Percentiles rank a stretch among this genome's conserved stretches.
These are phyloP conservation scores for Reticulascus tulasneorum DNA, from an alignment of 2,329 filamentous ascomycete genomes.

Conservation along the genomic window DNA sequence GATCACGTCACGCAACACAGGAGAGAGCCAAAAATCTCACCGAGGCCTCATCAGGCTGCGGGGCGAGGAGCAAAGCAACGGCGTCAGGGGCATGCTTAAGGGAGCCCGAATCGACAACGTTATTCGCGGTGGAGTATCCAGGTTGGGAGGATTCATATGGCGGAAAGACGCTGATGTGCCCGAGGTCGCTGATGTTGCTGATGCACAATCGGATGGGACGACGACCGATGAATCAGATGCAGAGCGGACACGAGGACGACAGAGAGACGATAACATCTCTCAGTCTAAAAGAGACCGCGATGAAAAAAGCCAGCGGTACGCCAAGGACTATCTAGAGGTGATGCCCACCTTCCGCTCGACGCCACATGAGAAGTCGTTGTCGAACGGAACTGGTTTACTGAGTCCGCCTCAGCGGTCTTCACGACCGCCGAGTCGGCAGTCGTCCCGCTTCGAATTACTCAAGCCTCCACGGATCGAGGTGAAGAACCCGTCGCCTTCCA, in stretches of 20 bases:
- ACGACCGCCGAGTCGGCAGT: conserved; percentile 33
- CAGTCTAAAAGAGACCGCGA: conserved; percentile 25
- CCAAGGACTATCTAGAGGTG: conserved; percentile 45
- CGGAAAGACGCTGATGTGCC: conserved; percentile 40
- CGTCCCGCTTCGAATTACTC: conserved; percentile 42
- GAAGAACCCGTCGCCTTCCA: conserved; percentile 34
- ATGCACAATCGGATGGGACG: conserved; percentile 31
- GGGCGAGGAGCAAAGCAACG: conserved; percentile 44
- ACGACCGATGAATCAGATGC: conserved; percentile 47
- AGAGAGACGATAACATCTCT: conserved; percentile 22
- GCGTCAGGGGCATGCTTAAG: conserved; percentile 73
- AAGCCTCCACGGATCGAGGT: conserved; percentile 48
- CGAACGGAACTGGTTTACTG: background rate
- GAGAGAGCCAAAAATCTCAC: conserved; percentile 45
- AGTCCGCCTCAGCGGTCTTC: conserved; percentile 15
- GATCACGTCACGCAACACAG: conserved; percentile 29
- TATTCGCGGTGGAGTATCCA: conserved; percentile 56
- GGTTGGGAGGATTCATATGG: conserved; percentile 54
- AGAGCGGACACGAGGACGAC: conserved; percentile 36
- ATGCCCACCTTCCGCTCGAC: conserved; percentile 47
- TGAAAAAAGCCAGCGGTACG: conserved; percentile 24
- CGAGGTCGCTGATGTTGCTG: conserved; percentile 21
- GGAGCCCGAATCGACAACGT: conserved; percentile 70
- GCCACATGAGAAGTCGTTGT: conserved; percentile 10
- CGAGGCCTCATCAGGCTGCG: conserved; percentile 42